phyloP scores from a whole-genome alignment of 129 eudicot species.

The Mikania micrantha region DNA sequence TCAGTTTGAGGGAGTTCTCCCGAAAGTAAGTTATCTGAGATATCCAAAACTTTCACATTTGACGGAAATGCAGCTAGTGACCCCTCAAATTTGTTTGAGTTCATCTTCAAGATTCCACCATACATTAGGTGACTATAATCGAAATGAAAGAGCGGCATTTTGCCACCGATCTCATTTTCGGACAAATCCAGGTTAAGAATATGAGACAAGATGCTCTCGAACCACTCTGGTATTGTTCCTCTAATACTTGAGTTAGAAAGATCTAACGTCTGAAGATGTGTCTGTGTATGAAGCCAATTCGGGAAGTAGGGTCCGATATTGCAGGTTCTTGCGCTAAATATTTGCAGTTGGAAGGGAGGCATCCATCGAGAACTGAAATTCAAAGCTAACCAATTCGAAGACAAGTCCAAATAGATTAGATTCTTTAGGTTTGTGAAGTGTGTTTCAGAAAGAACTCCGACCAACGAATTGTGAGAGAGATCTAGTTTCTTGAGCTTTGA shows the following conservation, averaged over 20 bases:
- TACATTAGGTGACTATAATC: background rate
- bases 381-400: background rate
- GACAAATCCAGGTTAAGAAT: background rate
- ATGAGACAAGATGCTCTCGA: background rate
- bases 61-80: background rate
- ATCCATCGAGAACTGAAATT: background rate
- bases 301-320: constrained; percentile 1
- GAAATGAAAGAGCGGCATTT: background rate
- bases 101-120: background rate
- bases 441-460: background rate
- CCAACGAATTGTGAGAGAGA: background rate
- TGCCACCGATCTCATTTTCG: background rate
- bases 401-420: background rate
- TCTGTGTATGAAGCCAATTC: background rate
- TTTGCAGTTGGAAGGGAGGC: constrained; percentile 7
- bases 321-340: background rate
- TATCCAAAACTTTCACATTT: background rate
- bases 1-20: background rate
- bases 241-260: background rate
- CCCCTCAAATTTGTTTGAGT: constrained; percentile 4
- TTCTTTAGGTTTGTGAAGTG: background rate
- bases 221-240: constrained; percentile 1
- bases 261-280: background rate
- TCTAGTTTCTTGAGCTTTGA: background rate
- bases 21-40: background rate